These are phyloP conservation scores for Toxicodendron radicans DNA, from an alignment of 345 rosid genomes.

Conservation along the genomic window DNA sequence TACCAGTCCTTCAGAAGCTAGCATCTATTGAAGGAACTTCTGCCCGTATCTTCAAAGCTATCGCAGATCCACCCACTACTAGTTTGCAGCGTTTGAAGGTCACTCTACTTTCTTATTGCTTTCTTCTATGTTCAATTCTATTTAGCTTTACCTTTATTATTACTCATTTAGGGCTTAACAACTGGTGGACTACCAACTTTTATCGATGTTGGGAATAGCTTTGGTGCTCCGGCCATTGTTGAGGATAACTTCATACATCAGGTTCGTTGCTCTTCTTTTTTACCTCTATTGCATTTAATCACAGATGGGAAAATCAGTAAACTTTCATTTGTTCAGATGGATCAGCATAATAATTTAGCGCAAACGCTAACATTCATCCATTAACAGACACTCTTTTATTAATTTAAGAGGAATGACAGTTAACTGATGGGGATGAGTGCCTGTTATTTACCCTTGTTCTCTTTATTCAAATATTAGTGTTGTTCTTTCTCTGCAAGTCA, in stretches of 20 bases:
- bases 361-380: no score
- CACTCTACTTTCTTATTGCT: neutral
- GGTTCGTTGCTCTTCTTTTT: no score
- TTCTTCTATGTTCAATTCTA: neutral
- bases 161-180: slow-evolving; percentile 64
- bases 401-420: no score
- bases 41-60: slow-evolving; percentile 76
- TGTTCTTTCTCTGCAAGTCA: neutral
- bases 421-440: no score
- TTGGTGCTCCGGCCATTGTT: slow-evolving; percentile 90
- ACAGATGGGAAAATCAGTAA: no score
- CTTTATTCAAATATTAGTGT: neutral
- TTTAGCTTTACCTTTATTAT: neutral
- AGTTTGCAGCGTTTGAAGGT: slow-evolving; percentile 94
- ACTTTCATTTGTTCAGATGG: no score
- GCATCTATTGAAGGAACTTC: slow-evolving; percentile 56
- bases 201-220: slow-evolving; percentile 88
- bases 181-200: slow-evolving; percentile 96
- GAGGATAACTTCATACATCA: slow-evolving; percentile 27
- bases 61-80: slow-evolving; percentile 98
- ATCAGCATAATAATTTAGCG: no score
- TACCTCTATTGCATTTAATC: no score
- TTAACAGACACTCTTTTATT: no score
- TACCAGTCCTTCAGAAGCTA: slow-evolving; percentile 61
- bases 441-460: neutral